Evolutionary conservation across 495 filamentous ascomycete species (phyloP).

Genomic region (Penicillium pancosmium): DNA sequence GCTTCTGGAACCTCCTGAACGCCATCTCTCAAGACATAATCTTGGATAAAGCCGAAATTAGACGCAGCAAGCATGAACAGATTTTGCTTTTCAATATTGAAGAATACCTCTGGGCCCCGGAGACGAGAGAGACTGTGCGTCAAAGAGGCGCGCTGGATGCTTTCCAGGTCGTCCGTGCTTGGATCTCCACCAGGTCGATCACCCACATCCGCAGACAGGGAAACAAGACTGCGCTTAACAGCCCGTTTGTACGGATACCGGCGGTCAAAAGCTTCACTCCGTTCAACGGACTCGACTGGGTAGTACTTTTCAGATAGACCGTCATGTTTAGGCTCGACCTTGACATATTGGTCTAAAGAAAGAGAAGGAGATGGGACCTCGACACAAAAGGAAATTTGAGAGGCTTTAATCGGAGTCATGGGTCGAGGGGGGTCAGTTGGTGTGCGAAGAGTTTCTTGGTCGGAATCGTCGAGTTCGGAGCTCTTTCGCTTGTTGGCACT

Average conservation of each 20-base stretch:
- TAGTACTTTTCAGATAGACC: not conserved
- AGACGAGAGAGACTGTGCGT: not conserved
- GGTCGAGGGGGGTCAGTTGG: not conserved
- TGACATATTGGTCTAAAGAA: not conserved
- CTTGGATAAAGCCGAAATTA: constrained; percentile 49
- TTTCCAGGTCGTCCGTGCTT: not conserved
- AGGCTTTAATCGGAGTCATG: not conserved
- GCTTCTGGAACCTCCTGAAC: constrained; percentile 34
- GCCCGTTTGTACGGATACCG: not conserved
- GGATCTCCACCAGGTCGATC: not conserved
- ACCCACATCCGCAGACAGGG: constrained; percentile 8
- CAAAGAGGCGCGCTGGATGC: not conserved
- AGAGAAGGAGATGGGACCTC: not conserved
- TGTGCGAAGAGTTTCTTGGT: not conserved
- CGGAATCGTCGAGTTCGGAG: not conserved
- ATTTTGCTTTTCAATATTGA: constrained; percentile 24
- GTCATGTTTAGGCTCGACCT: not conserved
- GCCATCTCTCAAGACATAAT: constrained; percentile 40
- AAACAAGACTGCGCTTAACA: constrained; percentile 4
- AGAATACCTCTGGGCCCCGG: constrained; percentile 26
- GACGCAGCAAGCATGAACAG: constrained; percentile 30
- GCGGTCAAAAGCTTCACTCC: not conserved
- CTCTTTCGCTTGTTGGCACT: not conserved
- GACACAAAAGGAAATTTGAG: not conserved
- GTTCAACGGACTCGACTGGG: not conserved